phyloP scores from a whole-genome alignment of 2,329 filamentous ascomycete species.

The Hypoxylon sp. region DNA sequence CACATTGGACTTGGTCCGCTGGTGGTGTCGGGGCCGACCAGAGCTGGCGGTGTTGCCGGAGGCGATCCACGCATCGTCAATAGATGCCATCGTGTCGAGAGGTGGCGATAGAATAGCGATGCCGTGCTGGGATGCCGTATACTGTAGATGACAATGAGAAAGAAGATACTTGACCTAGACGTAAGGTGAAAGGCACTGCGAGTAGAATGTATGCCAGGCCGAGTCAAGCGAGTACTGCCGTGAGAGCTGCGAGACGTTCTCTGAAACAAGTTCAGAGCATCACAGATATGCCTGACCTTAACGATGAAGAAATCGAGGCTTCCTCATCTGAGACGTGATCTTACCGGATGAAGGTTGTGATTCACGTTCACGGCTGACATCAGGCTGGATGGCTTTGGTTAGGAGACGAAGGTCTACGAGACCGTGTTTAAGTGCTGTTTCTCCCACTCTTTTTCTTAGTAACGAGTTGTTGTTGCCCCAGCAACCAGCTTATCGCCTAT shows the following conservation, averaged over 20 bases:
- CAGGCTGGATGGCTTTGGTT: constrained; percentile 7
- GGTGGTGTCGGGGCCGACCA: constrained; percentile 42
- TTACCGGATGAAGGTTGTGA: constrained; percentile 1
- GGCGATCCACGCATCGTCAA: constrained; percentile 36
- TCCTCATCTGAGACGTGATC: constrained; percentile 22
- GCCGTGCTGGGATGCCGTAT: constrained; percentile 7
- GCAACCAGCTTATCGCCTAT: constrained; percentile 17
- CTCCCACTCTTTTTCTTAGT: constrained; percentile 21
- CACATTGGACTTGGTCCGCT: constrained; percentile 58
- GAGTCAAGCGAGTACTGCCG: constrained; percentile 34
- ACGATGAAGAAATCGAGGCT: constrained; percentile 11
- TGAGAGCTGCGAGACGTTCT: constrained; percentile 16
- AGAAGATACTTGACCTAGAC: constrained; percentile 11
- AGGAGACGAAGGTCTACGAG: constrained; percentile 15
- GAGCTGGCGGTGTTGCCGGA: constrained; percentile 28
- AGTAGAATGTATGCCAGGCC: constrained; percentile 32
- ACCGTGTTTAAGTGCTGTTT: constrained; percentile 26
- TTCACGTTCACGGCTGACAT: neutral
- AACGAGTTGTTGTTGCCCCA: constrained; percentile 18
- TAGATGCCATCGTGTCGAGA: constrained; percentile 38
- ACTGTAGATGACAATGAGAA: constrained; percentile 17
- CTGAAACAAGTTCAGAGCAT: constrained; percentile 31
- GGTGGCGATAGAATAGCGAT: neutral
- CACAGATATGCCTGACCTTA: constrained; percentile 21
- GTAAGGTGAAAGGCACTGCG: constrained; percentile 23